These are phyloP conservation scores for Beauveria sp. DNA, from an alignment of 2,329 filamentous ascomycete species.

Conservation along the genomic window DNA sequence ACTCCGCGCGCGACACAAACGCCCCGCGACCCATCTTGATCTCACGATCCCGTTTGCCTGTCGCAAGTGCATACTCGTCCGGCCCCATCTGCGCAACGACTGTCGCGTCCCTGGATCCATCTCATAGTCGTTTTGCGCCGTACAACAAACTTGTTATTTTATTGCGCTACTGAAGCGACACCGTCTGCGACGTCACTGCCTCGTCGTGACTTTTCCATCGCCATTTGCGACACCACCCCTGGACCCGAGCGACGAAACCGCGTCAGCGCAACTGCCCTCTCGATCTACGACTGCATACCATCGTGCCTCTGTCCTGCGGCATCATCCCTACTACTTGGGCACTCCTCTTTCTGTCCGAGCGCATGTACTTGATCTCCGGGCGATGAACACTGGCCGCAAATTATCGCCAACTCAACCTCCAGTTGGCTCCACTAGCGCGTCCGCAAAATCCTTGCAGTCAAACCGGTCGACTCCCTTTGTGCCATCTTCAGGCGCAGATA, in stretches of 20 bases:
- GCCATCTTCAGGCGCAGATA: conserved; percentile 19
- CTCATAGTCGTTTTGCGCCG: not conserved
- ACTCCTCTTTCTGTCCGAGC: not conserved
- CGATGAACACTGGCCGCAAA: conserved; percentile 22
- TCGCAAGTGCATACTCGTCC: not conserved
- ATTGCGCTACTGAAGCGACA: not conserved
- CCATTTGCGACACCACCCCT: not conserved
- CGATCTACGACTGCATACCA: not conserved
- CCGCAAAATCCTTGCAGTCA: conserved; percentile 17
- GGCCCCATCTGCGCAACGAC: not conserved
- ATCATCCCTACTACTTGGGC: not conserved
- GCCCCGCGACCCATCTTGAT: not conserved
- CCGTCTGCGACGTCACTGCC: not conserved
- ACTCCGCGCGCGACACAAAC: not conserved
- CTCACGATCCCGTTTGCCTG: conserved; percentile 2
- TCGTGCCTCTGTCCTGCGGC: not conserved
- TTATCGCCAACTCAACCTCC: conserved; percentile 15
- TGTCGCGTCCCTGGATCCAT: not conserved
- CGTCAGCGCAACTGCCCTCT: not conserved
- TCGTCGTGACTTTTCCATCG: not conserved
- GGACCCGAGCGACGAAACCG: not conserved
- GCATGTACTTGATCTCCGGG: conserved; percentile 22
- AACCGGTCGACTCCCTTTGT: conserved; percentile 26
- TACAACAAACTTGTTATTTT: not conserved
- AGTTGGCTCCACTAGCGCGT: conserved; percentile 20